Evolutionary conservation across 1,284 basidiomycete genomes (phyloP).

Genomic region (Moesziomyces sp.): DNA sequence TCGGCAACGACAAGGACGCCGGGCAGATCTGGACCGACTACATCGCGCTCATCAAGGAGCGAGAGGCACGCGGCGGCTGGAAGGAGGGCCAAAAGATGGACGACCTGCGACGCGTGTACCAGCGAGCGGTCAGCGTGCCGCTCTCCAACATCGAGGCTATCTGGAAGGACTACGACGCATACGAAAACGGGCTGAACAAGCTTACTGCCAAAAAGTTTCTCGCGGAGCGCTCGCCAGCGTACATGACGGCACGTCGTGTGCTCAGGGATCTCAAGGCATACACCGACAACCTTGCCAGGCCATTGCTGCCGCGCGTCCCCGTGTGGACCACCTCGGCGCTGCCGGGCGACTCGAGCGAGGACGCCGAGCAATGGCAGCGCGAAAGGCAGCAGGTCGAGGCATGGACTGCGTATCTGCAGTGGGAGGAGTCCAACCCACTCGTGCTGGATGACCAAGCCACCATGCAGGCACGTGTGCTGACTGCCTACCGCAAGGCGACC

Average conservation of each 20-base stretch:
- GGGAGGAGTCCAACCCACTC: conserved; percentile 94
- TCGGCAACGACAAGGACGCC: conserved; percentile 77
- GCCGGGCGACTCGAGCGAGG: conserved; percentile 71
- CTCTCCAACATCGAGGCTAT: conserved; percentile 90
- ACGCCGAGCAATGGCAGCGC: conserved; percentile 69
- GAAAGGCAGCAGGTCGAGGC: conserved; percentile 81
- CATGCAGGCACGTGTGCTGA: conserved; percentile 78
- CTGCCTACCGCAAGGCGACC: conserved; percentile 86
- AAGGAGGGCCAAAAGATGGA: conserved; percentile 97
- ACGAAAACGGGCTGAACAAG: conserved; percentile 89
- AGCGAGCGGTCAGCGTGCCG: conserved; percentile 91
- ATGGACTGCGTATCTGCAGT: conserved; percentile 93
- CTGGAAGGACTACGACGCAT: conserved; percentile 94
- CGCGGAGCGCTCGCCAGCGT: conserved; percentile 81
- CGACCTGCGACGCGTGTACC: conserved; percentile 87
- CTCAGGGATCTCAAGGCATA: conserved; percentile 79
- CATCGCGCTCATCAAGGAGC: conserved; percentile 84
- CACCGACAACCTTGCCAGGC: conserved; percentile 71
- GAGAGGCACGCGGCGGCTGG: conserved; percentile 75
- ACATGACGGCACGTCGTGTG: conserved; percentile 92
- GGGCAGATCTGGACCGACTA: conserved; percentile 75
- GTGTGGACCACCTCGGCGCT: conserved; percentile 48
- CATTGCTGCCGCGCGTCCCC: conserved; percentile 57
- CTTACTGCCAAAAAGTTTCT: conserved; percentile 96
- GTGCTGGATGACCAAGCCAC: conserved; percentile 81